Evolutionary conservation across 345 rosid species (phyloP).

Genomic region (Angophora floribunda): DNA sequence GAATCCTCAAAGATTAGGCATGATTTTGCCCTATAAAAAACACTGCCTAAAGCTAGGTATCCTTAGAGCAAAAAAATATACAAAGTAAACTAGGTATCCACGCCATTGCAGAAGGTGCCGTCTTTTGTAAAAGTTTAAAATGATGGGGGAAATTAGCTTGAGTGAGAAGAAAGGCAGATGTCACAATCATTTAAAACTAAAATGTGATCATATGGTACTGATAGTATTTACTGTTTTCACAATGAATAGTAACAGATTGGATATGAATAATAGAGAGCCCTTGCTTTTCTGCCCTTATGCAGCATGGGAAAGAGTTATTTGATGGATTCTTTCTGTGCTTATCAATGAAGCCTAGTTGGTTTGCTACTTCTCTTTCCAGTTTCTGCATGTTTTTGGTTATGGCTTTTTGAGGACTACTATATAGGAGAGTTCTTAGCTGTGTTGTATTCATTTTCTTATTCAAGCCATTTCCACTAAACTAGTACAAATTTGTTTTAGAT

Average conservation of each 20-base stretch:
- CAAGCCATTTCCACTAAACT: neutral
- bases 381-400: neutral
- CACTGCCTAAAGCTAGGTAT: neutral
- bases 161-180: neutral
- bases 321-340: neutral
- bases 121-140: neutral
- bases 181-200: neutral
- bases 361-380: neutral
- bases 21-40: neutral
- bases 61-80: neutral
- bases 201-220: neutral
- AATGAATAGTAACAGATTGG: neutral
- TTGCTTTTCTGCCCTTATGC: neutral
- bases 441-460: neutral
- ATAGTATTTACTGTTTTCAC: neutral
- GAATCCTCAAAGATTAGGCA: neutral
- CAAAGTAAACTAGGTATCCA: neutral
- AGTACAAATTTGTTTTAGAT: neutral
- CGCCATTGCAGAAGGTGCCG: neutral
- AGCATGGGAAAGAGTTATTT: neutral
- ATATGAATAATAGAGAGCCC: neutral
- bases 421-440: neutral
- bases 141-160: too few species aligned
- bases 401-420: neutral
- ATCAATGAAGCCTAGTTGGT: neutral